Base-by-base conservation (phyloP, 257 asterid genomes). In the Parsonsia alboflavescens region DNA sequence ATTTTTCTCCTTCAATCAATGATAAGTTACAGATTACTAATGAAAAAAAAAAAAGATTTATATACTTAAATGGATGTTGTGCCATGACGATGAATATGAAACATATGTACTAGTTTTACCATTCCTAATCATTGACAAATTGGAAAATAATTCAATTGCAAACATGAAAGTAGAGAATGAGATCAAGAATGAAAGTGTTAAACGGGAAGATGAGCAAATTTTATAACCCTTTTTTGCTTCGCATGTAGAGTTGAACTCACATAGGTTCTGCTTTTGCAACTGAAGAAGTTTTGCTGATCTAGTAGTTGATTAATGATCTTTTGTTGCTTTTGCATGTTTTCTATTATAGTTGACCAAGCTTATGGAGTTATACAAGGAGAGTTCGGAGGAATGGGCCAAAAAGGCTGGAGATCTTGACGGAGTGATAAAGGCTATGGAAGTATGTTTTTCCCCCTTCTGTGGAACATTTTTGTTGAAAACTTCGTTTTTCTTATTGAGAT, bases 351-450 rank as follows among this genome's bases (percentile, higher is more conserved):
- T 88, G 56, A 86, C 86, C 75, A 92, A 89, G 85, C 99, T 95
- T 53, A 89, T 82, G 76, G 97, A 92, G 56, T 75, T 95, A 66
- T 92, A 92, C 71, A 95, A 95, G 86, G 97, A 92, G 87, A 95
- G 94, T 69, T 89, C 98, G 0, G 96, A 88, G 74, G 97, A 92
- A 75, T 95, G 98, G 98, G 89, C 99, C 63, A 92, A 92, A 85
- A 95, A 92, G 88, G 98, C 98, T 33, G 95, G 90, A 62, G 98
- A 92, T 65, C 99, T 95, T 58, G 98, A 95, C 85, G 98, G 98
- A 78, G 98, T 90, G 57, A 87, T 95, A 81, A 95, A 88, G 88
- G 99, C 99, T 69, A 82, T 92, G 79, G 99, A 95, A 84, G 98
- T 92, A 78, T 83, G 89, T 45, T 44, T 68, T 30, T 10, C 73